Evolutionary conservation across 2,329 filamentous ascomycete species (phyloP), one percentile per base, ranked within the genome.

Genomic region (Claviceps citrina): DNA sequence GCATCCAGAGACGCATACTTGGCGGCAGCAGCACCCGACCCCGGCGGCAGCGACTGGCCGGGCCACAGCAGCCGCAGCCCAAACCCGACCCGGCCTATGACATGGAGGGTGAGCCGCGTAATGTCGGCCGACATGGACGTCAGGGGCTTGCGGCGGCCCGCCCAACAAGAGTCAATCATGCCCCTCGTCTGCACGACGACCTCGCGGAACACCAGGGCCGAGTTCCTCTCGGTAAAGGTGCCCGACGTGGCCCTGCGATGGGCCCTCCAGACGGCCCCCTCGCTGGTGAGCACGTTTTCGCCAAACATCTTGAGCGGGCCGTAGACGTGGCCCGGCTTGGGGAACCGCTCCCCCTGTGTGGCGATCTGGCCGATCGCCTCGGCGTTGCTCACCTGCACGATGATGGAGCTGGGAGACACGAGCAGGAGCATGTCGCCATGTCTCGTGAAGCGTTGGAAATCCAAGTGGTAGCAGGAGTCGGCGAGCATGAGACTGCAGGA

Each of bases 221-320:
- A 78, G 55, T 84, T 87, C 59, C 71, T 76, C 61, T 89, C 83
- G 42, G 79, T 84, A 57, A 89, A 87, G 4, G 74, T 74, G 0
- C 81, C 75, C 22, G 77, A 73, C 1, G 76, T 80, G 32, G 78
- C 70, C 58, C 81, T 84, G 45, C 82, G 72, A 55, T 89, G 82
- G 58, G 73, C 68, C 25, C 76, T 76, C 83, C 81, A 89, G 22
- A 70, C 59, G 1, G 64, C 54, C 1, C 81, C 81, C 55, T 87
- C 82, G 2, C 78, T 76, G 0, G 74, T 75, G 18, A 87, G 59
- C 2, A 87, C 69, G 53, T 84, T 89, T 41, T 74, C 67, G 27
- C 83, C 82, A 53, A 80, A 87, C 40, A 56, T 51, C 12, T 51
- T 46, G 38, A 65, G 46, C 32, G 61, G 54, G 41, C 46, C 51